Conservation (phyloP, 768 basidiomycete species). For the Butyriboletus loyo region DNA sequence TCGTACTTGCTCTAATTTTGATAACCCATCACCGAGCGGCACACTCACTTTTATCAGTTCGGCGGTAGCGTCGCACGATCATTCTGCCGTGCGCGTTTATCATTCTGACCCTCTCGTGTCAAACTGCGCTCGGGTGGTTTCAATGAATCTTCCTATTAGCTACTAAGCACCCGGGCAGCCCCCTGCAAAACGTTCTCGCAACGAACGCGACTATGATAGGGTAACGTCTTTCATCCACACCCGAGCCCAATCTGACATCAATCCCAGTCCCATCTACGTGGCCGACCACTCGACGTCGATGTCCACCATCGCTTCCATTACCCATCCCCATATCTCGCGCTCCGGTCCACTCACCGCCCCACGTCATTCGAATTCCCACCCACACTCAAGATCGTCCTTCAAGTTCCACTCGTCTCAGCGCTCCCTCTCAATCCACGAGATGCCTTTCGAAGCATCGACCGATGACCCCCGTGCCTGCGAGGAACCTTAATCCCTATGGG, state of each 20-base stretch:
- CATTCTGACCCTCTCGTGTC: constrained; percentile 34
- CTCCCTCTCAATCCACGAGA: constrained; percentile 43
- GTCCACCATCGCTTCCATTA: constrained; percentile 27
- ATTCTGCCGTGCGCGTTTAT: too few relatives aligned
- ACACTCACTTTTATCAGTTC: too few relatives aligned
- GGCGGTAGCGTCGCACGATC: too few relatives aligned
- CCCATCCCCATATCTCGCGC: constrained; percentile 12
- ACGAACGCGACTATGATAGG: constrained; percentile 36
- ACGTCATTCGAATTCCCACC: constrained; percentile 12
- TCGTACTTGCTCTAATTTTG: too few relatives aligned
- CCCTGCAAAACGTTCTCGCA: constrained; percentile 47
- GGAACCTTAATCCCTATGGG: constrained; percentile 31
- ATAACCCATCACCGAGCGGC: too few relatives aligned
- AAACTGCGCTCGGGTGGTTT: constrained; percentile 44
- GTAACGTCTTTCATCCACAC: not conserved
- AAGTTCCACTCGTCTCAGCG: constrained; percentile 36
- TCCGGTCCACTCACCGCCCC: constrained; percentile 11
- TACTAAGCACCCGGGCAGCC: constrained; percentile 40
- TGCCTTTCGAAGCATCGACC: constrained; percentile 45
- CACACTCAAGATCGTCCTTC: constrained; percentile 29
- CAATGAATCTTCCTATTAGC: constrained; percentile 33
- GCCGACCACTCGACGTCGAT: constrained; percentile 21
- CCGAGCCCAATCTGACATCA: constrained; percentile 3
- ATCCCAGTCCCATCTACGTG: constrained; percentile 16
- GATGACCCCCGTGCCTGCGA: constrained; percentile 34